Evolutionary conservation across 768 basidiomycete genomes (phyloP).

Genomic region (Leccinum ochraceum): DNA sequence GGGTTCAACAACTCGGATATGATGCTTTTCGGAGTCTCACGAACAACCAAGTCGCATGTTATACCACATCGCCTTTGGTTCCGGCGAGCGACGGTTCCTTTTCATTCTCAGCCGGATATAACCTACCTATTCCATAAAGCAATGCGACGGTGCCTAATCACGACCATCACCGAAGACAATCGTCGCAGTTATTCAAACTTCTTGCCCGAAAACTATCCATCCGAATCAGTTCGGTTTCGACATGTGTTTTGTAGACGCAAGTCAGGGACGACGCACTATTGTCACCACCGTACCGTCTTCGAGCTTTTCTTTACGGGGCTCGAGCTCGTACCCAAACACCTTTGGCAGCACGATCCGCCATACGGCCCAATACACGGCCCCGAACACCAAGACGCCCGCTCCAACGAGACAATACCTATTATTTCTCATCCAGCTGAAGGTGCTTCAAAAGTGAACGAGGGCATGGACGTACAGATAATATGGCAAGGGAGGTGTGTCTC

Average conservation of each 20-base stretch:
- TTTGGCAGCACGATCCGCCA: slow-evolving; percentile 54
- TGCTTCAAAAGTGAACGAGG: slow-evolving; percentile 26
- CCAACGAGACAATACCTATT: slow-evolving; percentile 56
- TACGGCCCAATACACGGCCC: slow-evolving; percentile 53
- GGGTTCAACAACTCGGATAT: background rate
- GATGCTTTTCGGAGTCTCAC: background rate
- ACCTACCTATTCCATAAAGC: background rate
- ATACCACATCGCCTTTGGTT: too few relatives aligned
- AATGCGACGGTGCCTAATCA: background rate
- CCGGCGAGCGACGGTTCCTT: too few relatives aligned
- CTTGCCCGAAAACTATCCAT: background rate
- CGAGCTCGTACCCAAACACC: slow-evolving; percentile 48
- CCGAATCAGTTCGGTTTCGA: background rate
- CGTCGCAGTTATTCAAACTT: background rate
- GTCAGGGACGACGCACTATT: slow-evolving; percentile 41
- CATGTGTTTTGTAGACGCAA: background rate
- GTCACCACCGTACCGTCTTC: slow-evolving; percentile 57
- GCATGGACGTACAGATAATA: slow-evolving; percentile 46
- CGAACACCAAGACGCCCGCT: slow-evolving; percentile 46
- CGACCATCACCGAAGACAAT: background rate
- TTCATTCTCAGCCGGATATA: too few relatives aligned
- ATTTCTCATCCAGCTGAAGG: slow-evolving; percentile 28
- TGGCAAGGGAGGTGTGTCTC: slow-evolving; percentile 61
- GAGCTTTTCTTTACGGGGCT: slow-evolving; percentile 49
- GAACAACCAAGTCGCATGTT: background rate